A percentile compares a stretch with the other conserved stretches of the same genome.
Evolutionary conservation across 129 eudicot species (phyloP).

Genomic region (Centella asiatica): DNA sequence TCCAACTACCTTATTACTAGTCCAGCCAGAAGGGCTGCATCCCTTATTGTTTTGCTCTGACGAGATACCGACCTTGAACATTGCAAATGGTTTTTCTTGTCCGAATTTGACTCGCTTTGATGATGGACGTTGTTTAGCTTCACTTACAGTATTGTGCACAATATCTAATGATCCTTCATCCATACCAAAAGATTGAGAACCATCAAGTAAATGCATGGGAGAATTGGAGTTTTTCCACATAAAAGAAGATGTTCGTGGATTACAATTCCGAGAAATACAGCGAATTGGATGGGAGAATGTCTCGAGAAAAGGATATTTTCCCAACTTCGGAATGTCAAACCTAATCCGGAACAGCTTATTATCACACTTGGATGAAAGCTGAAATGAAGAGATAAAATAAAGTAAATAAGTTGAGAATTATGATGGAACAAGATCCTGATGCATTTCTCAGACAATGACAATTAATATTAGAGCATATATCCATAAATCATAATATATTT

Average conservation of each 20-base stretch:
- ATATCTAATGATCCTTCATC: constrained; percentile 43
- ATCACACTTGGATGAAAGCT: constrained; percentile 92
- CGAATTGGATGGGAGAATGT: constrained; percentile 55
- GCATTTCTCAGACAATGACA: constrained; percentile 1
- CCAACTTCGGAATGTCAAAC: constrained; percentile 44
- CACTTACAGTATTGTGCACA: constrained; percentile 43
- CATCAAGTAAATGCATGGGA: constrained; percentile 34
- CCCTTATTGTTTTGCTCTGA: constrained; percentile 28
- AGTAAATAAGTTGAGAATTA: constrained; percentile 1
- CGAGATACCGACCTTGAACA: constrained; percentile 21
- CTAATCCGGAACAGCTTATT: constrained; percentile 59
- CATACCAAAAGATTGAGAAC: constrained; percentile 32
- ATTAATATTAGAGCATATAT: not conserved
- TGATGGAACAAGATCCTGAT: constrained; percentile 3
- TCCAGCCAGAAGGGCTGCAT: constrained; percentile 19
- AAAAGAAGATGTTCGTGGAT: constrained; percentile 34
- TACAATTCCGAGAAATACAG: constrained; percentile 52
- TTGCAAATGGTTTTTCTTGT: constrained; percentile 39
- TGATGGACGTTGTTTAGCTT: constrained; percentile 68
- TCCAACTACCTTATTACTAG: constrained; percentile 35
- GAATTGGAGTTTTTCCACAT: constrained; percentile 56
- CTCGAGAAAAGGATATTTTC: constrained; percentile 52
- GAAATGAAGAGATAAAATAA: constrained; percentile 22
- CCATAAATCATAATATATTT: not conserved
- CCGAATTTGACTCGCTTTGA: constrained; percentile 78